Evolutionary conservation across 2,329 filamentous ascomycete species (phyloP).

Genomic region (Aspergillus sojae): DNA sequence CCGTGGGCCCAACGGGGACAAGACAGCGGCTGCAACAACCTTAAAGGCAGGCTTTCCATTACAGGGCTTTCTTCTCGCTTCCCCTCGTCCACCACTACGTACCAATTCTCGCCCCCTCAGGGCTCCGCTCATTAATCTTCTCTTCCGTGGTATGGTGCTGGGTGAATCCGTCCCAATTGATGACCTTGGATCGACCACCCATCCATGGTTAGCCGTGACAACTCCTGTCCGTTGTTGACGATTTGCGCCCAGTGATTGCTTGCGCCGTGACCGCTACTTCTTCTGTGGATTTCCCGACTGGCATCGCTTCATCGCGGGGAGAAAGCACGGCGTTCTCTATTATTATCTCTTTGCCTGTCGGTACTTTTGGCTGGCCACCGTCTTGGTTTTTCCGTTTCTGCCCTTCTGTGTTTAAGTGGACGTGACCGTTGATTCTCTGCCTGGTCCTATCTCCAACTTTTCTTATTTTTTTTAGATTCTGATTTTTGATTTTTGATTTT

Average conservation of each 20-base stretch:
- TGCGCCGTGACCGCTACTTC: conserved; percentile 25
- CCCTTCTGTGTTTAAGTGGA: background rate
- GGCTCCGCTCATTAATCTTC: conserved; percentile 10
- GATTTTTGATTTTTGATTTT: background rate
- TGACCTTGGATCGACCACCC: conserved; percentile 14
- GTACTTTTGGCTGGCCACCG: conserved; percentile 4
- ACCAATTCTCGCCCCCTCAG: background rate
- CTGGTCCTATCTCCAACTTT: conserved; percentile 2
- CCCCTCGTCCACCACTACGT: background rate
- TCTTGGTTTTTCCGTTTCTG: background rate
- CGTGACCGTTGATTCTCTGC: conserved; percentile 2
- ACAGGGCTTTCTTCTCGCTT: conserved; percentile 4
- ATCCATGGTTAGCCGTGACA: conserved; percentile 16
- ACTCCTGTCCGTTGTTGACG: conserved; percentile 4
- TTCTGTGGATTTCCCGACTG: conserved; percentile 8
- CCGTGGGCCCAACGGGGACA: conserved; percentile 29
- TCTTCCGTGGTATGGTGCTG: conserved; percentile 7
- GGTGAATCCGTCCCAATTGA: conserved; percentile 12
- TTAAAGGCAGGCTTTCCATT: conserved; percentile 19
- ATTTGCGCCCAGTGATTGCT: conserved; percentile 9
- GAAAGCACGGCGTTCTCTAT: background rate
- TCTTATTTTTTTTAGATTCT: background rate
- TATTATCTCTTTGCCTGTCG: conserved; percentile 1
- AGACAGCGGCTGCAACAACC: conserved; percentile 29
- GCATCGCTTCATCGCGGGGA: conserved; percentile 12